A percentile compares a stretch with the other conserved stretches of the same genome.
phyloP scores from a whole-genome alignment of 2,329 filamentous ascomycete species.

The Penicillium sclerotigenum region DNA sequence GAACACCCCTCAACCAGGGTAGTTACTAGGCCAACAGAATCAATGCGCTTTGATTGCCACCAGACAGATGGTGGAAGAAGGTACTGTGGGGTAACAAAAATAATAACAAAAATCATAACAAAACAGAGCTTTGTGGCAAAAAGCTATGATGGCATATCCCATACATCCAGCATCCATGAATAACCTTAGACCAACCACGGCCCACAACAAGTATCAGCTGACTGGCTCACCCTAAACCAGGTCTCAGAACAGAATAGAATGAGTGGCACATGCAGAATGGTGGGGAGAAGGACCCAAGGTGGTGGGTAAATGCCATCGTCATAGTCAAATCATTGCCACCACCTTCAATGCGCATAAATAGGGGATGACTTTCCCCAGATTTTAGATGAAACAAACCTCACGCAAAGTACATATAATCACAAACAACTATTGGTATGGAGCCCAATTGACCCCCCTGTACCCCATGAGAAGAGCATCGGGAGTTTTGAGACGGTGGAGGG shows the following conservation, averaged over 20 bases:
- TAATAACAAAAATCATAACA: neutral
- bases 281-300: constrained; percentile 15
- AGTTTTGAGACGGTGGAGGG: neutral
- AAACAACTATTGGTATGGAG: neutral
- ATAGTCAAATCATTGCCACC: constrained; percentile 31
- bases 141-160: constrained; percentile 3
- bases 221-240: constrained; percentile 1
- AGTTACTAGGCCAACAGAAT: neutral
- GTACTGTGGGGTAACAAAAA: neutral
- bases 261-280: constrained; percentile 17
- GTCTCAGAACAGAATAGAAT: constrained; percentile 13
- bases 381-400: neutral
- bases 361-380: neutral
- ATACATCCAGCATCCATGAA: constrained; percentile 1
- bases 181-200: neutral
- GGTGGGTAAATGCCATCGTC: constrained; percentile 28
- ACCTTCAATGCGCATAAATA: constrained; percentile 20
- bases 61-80: neutral
- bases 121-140: constrained; percentile 12
- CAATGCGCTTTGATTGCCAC: neutral
- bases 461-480: neutral
- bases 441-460: neutral
- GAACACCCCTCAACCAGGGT: neutral
- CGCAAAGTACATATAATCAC: constrained; percentile 5
- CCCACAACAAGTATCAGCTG: neutral